These are phyloP conservation scores for Fomitiporia mediterranea DNA, from an alignment of 1,284 basidiomycete species.

Conservation along the genomic window DNA sequence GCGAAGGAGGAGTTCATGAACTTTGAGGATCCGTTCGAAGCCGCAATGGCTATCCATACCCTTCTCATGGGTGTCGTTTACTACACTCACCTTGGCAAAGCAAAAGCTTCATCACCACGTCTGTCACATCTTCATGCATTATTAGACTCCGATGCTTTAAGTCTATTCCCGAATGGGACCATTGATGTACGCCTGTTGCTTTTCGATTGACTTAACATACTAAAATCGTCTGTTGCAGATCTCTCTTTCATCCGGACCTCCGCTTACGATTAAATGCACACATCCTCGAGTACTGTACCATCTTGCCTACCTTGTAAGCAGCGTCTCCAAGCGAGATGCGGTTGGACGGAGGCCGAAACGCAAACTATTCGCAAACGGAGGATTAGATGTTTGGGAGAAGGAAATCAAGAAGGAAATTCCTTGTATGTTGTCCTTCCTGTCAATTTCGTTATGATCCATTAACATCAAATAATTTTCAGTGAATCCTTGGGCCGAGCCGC, in stretches of 20 bases:
- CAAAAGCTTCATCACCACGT: constrained; percentile 40
- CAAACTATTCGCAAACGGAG: constrained; percentile 61
- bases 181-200: constrained; percentile 38
- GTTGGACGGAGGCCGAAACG: constrained; percentile 68
- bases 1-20: constrained; percentile 28
- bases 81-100: constrained; percentile 50
- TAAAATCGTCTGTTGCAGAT: constrained; percentile 28
- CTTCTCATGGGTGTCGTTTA: constrained; percentile 56
- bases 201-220: not conserved
- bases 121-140: constrained; percentile 55
- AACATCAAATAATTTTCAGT: constrained; percentile 28
- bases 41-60: constrained; percentile 43
- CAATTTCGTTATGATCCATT: not conserved
- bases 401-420: constrained; percentile 38
- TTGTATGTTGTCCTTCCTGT: not conserved
- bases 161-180: constrained; percentile 44
- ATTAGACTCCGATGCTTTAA: constrained; percentile 52
- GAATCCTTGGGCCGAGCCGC: constrained; percentile 46
- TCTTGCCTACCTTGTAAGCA: constrained; percentile 61
- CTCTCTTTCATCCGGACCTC: constrained; percentile 31
- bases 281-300: constrained; percentile 61
- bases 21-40: constrained; percentile 38
- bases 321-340: constrained; percentile 61
- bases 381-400: constrained; percentile 47
- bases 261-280: constrained; percentile 54